phyloP scores from a whole-genome alignment of 768 basidiomycete species.

The Psilocybe tampanensis region DNA sequence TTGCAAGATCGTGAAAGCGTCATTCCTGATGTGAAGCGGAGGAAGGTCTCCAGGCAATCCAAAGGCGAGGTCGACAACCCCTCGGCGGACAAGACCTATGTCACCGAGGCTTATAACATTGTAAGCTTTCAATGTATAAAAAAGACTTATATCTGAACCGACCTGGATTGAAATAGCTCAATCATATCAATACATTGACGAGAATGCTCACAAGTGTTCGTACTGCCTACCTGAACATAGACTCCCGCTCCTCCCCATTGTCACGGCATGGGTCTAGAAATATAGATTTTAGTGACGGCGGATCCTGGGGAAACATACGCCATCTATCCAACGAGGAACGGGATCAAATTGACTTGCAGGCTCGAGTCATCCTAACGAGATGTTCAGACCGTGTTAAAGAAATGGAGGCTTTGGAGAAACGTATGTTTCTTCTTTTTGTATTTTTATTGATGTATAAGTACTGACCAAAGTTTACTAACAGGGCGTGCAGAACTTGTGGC shows the following conservation, averaged over 20 bases:
- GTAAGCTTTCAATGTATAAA: constrained; percentile 31
- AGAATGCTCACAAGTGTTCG: constrained; percentile 78
- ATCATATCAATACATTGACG: constrained; percentile 69
- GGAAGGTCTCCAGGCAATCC: constrained; percentile 40
- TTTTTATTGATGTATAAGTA: constrained; percentile 16
- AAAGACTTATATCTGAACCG: not conserved
- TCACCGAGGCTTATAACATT: constrained; percentile 76
- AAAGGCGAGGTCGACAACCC: constrained; percentile 39
- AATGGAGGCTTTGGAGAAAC: constrained; percentile 87
- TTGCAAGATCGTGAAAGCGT: constrained; percentile 48
- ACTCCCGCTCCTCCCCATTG: constrained; percentile 55
- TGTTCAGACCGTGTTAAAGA: constrained; percentile 87
- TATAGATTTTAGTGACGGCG: constrained; percentile 55
- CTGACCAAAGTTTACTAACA: constrained; percentile 30
- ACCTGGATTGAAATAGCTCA: constrained; percentile 50
- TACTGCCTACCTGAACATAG: constrained; percentile 85
- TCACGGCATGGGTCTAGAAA: constrained; percentile 52
- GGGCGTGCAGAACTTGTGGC: constrained; percentile 70
- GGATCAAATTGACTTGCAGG: constrained; percentile 94
- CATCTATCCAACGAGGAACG: constrained; percentile 87
- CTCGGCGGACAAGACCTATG: constrained; percentile 62
- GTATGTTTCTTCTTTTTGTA: constrained; percentile 49
- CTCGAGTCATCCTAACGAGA: constrained; percentile 79
- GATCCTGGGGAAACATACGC: constrained; percentile 64
- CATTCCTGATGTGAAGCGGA: constrained; percentile 50